phyloP scores from a whole-genome alignment of 2,329 filamentous ascomycete species.

The Rutstroemia sydowiana region DNA sequence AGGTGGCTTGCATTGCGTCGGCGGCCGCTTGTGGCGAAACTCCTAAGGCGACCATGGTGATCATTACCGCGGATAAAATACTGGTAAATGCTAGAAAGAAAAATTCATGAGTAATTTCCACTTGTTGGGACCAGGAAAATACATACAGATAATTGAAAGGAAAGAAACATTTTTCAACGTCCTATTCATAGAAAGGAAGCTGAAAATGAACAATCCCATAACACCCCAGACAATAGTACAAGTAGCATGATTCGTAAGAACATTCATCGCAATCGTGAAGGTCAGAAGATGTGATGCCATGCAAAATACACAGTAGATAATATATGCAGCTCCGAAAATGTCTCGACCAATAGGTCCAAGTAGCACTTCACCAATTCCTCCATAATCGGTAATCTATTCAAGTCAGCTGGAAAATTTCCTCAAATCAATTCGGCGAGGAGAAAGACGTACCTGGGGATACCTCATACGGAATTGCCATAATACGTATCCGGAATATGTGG shows the following conservation, averaged over 20 bases:
- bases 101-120: too few relatives aligned
- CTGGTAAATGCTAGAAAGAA: constrained; percentile 45
- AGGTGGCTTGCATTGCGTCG: constrained; percentile 30
- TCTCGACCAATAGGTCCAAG: constrained; percentile 37
- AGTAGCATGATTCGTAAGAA: constrained; percentile 43
- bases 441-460: constrained; percentile 38
- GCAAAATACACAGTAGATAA: constrained; percentile 51
- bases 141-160: constrained; percentile 44
- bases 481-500: constrained; percentile 54
- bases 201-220: constrained; percentile 43
- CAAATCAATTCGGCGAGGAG: too few relatives aligned
- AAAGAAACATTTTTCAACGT: constrained; percentile 49
- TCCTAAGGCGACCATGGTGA: constrained; percentile 47
- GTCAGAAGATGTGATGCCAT: constrained; percentile 54
- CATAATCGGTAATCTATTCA: constrained; percentile 35
- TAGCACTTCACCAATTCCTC: constrained; percentile 49
- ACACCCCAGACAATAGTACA: constrained; percentile 50
- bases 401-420: neutral
- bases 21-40: neutral
- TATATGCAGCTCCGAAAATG: constrained; percentile 42
- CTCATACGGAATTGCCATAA: constrained; percentile 51
- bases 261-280: constrained; percentile 52
- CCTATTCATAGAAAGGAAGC: constrained; percentile 44
- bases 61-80: constrained; percentile 46
- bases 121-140: neutral